phyloP scores from a whole-genome alignment of 2,329 filamentous ascomycete species.

The Chlorencoelia australis region DNA sequence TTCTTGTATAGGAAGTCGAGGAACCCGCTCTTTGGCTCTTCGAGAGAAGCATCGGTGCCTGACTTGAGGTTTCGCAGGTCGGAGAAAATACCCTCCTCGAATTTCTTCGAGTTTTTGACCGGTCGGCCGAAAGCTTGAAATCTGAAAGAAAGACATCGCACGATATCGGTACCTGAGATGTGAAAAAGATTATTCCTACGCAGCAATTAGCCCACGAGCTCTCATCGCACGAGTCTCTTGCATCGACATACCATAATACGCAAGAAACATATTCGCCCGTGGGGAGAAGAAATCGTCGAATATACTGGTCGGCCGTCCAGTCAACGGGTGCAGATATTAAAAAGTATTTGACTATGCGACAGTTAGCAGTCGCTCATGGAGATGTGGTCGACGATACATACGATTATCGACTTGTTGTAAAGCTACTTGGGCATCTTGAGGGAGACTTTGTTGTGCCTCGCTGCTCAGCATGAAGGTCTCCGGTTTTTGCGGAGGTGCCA shows the following conservation, averaged over 20 bases:
- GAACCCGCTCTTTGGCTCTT: slow-evolving; percentile 97
- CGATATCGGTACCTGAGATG: slow-evolving; percentile 97
- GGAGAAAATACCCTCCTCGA: slow-evolving; percentile 98
- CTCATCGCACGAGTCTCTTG: slow-evolving; percentile 11
- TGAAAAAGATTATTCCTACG: slow-evolving; percentile 94
- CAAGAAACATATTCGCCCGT: slow-evolving; percentile 99
- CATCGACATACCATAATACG: slow-evolving; percentile 64
- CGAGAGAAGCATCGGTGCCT: slow-evolving; percentile 92
- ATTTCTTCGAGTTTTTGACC: slow-evolving; percentile 99
- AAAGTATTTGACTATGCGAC: slow-evolving; percentile 83
- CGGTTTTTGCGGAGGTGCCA: slow-evolving; percentile 89
- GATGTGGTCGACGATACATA: slow-evolving; percentile 39
- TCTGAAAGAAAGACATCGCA: slow-evolving; percentile 92
- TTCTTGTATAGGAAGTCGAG: slow-evolving; percentile 99
- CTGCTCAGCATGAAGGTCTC: slow-evolving; percentile 98
- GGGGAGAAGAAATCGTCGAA: slow-evolving; percentile 86
- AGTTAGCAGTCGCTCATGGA: slow-evolving; percentile 15
- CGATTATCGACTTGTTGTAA: slow-evolving; percentile 97
- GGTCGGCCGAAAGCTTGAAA: slow-evolving; percentile 98
- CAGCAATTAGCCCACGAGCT: slow-evolving; percentile 21
- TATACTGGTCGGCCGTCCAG: slow-evolving; percentile 95
- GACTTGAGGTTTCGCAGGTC: slow-evolving; percentile 97
- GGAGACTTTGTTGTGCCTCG: slow-evolving; percentile 91
- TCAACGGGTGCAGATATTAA: slow-evolving; percentile 97
- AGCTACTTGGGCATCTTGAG: slow-evolving; percentile 92